A percentile compares a stretch with the other conserved stretches of the same genome.
phyloP scores from a whole-genome alignment of 2,329 filamentous ascomycete species.

The Ceratocystis lukuohia region DNA sequence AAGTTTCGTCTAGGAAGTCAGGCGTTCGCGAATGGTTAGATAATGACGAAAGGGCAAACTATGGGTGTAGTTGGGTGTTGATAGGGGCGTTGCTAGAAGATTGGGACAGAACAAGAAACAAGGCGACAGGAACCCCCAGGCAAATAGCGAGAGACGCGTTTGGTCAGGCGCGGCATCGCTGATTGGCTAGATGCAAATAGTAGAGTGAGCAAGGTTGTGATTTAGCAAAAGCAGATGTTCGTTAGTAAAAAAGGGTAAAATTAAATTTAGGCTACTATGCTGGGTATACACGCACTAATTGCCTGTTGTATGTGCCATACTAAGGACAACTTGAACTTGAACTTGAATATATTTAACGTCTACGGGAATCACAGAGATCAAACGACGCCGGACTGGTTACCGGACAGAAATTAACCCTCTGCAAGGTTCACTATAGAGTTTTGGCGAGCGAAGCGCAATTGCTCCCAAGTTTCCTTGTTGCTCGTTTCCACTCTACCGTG shows the following conservation, averaged over 20 bases:
- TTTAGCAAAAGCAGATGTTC: not conserved
- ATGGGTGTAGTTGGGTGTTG: not conserved
- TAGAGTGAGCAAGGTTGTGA: not conserved
- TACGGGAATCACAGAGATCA: too few species aligned
- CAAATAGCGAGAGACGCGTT: not conserved
- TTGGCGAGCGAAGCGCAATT: too few species aligned
- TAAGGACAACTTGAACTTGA: too few species aligned
- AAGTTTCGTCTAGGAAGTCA: not conserved
- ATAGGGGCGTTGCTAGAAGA: not conserved
- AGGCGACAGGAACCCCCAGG: not conserved
- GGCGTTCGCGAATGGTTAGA: not conserved
- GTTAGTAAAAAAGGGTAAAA: not conserved
- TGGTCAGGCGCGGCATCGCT: constrained; percentile 2
- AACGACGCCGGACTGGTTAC: too few species aligned
- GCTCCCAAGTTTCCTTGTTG: too few species aligned
- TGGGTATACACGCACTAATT: not conserved
- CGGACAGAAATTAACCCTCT: too few species aligned
- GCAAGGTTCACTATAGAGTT: too few species aligned
- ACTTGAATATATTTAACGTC: too few species aligned
- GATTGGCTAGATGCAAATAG: not conserved
- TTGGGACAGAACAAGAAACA: not conserved
- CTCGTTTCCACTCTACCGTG: too few species aligned
- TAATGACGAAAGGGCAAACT: not conserved
- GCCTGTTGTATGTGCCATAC: not conserved
- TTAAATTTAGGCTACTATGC: not conserved